Percentiles rank a stretch among this genome's conserved stretches.
Evolutionary conservation across 2,329 filamentous ascomycete genomes (phyloP).

Genomic region (Fusarium sp.): DNA sequence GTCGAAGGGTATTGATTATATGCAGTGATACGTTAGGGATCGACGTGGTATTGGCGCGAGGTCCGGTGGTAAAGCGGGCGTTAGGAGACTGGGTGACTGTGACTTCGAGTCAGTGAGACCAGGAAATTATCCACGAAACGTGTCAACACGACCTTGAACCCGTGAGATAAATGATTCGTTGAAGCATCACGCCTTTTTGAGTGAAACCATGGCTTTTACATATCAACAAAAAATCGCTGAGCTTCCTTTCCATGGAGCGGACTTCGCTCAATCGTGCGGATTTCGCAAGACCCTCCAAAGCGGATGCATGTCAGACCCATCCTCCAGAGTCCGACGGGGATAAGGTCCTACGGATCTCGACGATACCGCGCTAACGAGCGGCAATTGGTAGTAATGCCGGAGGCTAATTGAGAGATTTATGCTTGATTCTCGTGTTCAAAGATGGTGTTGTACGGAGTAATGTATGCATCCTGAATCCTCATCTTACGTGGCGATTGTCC

Average conservation of each 20-base stretch:
- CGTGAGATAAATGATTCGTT: accelerated
- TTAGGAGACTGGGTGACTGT: no score
- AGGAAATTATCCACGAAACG: not conserved
- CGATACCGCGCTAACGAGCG: not conserved
- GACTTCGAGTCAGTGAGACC: accelerated
- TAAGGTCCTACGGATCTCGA: conserved; percentile 1
- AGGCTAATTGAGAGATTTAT: not conserved
- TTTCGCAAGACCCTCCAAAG: not conserved
- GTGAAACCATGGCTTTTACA: not conserved
- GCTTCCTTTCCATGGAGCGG: not conserved
- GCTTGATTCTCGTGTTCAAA: not conserved
- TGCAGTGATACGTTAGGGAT: not conserved
- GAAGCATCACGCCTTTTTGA: no score
- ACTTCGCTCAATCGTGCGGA: not conserved
- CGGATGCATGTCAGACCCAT: not conserved
- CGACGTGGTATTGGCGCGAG: not conserved
- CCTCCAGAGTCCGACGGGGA: not conserved
- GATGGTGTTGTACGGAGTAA: not conserved
- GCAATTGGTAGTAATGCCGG: not conserved
- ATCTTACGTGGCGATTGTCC: not conserved
- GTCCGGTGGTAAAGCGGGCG: not conserved
- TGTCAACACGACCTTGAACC: accelerated
- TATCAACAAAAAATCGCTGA: not conserved
- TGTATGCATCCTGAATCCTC: not conserved
- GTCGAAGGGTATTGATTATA: not conserved